A percentile compares a stretch with the other conserved stretches of the same genome.
These are phyloP conservation scores for Rheum nobile DNA, from an alignment of 148 eudicot genomes.

Conservation along the genomic window DNA sequence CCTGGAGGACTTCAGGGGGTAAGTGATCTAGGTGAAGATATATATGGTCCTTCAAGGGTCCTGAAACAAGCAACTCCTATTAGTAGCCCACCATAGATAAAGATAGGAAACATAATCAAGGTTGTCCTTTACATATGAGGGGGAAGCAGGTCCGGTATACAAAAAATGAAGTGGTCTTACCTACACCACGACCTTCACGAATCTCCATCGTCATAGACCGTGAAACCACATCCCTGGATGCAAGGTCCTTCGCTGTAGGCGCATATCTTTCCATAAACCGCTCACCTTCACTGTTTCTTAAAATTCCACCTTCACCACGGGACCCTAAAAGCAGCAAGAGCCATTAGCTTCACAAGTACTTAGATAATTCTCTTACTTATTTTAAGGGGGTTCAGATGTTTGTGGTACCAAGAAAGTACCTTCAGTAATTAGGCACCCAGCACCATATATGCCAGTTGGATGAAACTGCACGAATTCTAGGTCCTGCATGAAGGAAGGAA, in stretches of 20 bases:
- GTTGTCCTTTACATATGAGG: neutral
- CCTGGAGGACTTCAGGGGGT: conserved; percentile 96
- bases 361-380: neutral
- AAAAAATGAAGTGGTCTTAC: conserved; percentile 27
- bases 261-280: conserved; percentile 99
- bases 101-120: neutral
- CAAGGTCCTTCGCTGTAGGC: conserved; percentile 99
- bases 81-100: neutral
- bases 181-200: conserved; percentile 99
- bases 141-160: neutral
- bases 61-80: conserved; percentile 24
- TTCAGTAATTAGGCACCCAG: conserved; percentile 95
- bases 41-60: conserved; percentile 91
- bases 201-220: conserved; percentile 99
- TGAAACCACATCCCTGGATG: conserved; percentile 94
- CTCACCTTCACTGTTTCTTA: conserved; percentile 96
- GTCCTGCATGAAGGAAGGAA: conserved; percentile 41
- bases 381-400: neutral
- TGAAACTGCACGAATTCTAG: conserved; percentile 97
- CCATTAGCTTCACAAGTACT: neutral
- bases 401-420: conserved; percentile 27
- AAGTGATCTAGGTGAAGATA: conserved; percentile 96
- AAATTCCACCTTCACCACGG: conserved; percentile 98
- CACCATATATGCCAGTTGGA: conserved; percentile 98
- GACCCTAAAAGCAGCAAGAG: conserved; percentile 45